Percentiles rank a stretch among this genome's conserved stretches.
Evolutionary conservation across 106 monocot species (phyloP).

Genomic region (Dendrobium nobile): DNA sequence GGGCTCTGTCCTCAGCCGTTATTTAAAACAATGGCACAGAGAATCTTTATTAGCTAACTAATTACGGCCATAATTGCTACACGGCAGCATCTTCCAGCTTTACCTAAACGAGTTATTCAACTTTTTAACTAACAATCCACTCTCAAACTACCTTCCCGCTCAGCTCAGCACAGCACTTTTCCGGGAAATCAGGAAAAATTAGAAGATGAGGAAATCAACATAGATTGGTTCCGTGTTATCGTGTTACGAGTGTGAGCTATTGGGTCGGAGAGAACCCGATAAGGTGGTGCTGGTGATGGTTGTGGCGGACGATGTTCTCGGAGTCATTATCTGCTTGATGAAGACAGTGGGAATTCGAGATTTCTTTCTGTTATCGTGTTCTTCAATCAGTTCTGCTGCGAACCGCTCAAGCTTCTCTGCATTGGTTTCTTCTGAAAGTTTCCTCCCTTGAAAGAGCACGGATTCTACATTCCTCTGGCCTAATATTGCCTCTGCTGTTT

Average conservation of each 20-base stretch:
- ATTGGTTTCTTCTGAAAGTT: constrained; percentile 5
- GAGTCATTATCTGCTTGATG: constrained; percentile 13
- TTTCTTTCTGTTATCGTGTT: constrained; percentile 8
- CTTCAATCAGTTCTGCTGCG: constrained; percentile 3
- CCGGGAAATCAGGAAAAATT: constrained; percentile 2
- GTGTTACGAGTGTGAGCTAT: neutral
- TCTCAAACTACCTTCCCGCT: constrained; percentile 3
- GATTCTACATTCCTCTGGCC: constrained; percentile 16
- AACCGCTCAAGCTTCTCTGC: constrained; percentile 14
- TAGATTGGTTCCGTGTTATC: neutral
- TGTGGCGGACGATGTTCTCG: constrained; percentile 1
- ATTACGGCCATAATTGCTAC: neutral
- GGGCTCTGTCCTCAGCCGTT: neutral
- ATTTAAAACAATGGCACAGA: constrained; percentile 3
- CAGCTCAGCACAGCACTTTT: neutral
- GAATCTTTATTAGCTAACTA: constrained; percentile 2
- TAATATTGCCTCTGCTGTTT: constrained; percentile 10
- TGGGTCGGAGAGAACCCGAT: constrained; percentile 6
- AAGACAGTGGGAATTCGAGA: constrained; percentile 6
- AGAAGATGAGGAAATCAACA: neutral
- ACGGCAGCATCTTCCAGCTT: constrained; percentile 4
- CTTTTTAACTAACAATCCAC: neutral
- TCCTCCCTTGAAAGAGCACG: constrained; percentile 18
- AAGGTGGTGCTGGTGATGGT: neutral
- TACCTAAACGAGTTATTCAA: no score